Evolutionary conservation across 805 yeast species (phyloP), one percentile per base, ranked within the genome.

Genomic region (Dipodascopsis uninucleata): DNA sequence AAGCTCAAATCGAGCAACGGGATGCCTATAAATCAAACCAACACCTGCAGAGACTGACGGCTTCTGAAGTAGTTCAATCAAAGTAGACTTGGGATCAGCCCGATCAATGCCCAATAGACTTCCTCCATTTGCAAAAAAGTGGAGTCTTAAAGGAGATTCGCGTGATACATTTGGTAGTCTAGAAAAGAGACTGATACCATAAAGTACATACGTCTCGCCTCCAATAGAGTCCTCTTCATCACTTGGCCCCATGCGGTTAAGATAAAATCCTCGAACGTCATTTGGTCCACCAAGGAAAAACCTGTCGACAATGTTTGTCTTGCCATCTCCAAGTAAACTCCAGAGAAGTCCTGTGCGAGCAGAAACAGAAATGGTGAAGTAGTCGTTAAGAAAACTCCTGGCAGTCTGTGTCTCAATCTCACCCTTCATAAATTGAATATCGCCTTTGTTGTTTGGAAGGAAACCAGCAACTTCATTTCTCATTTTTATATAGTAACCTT

Each of bases 241-340:
- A 45, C 78, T 70, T 1, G 81, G 79, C 10, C 93, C 89, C 28
- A 84, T 62, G 0, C 85, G 77, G 67, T 81, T 81, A 41, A 74
- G 68, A 26, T 76, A 71, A 59, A 83, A 85, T 1, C 89, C 87
- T 45, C 83, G 71, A 23, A 87, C 77, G 42, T 81, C 82, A 43
- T 79, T 74, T 10, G 80, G 76, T 0, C 96, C 96, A 14, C 96
- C 95, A 35, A 85, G 70, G 58, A 81, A 85, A 61, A 89, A 90
- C 53, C 85, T 75, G 63, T 90, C 98, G 60, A 81, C 74, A 24
- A 81, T 59, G 58, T 84, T 89, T 1, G 85, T 65, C 43, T 66
- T 43, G 49, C 58, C 47, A 2, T 57, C 53, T 18, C 56, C 57
- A 21, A 73, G 59, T 43, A 76, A 36, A 31, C 49, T 68, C 45